Conservation (phyloP, 129 eudicot genomes). For the Flaveria trinervia region DNA sequence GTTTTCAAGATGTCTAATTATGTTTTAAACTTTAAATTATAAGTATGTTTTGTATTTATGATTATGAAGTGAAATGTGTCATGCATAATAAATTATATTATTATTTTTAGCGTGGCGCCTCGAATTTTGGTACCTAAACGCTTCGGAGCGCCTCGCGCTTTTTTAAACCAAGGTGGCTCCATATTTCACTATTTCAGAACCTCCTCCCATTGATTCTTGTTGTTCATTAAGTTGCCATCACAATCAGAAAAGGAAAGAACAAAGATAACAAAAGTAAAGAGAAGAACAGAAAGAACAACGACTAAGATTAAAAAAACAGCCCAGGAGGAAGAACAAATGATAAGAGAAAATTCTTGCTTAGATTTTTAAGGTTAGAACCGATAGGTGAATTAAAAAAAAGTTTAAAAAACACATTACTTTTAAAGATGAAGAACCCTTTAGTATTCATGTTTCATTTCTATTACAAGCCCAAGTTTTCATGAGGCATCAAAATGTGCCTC, state of each 20-base stretch:
- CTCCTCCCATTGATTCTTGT: not conserved
- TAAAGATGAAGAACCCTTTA: not conserved
- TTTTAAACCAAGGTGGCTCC: too few species aligned
- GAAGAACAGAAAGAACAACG: not conserved
- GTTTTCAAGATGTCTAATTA: too few species aligned
- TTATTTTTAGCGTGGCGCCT: too few species aligned
- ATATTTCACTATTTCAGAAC: not conserved
- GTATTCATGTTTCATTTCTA: too few species aligned
- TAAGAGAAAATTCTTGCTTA: not conserved
- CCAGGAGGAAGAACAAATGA: too few species aligned
- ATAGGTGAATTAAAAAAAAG: not conserved
- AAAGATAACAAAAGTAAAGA: not conserved
- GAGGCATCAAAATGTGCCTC: not conserved
- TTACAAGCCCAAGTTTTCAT: not conserved
- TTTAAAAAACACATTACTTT: too few species aligned
- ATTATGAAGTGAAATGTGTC: too few species aligned
- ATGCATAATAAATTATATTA: too few species aligned
- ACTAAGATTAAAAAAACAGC: not conserved
- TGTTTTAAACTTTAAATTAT: too few species aligned
- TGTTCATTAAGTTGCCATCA: not conserved
- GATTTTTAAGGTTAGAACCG: not conserved
- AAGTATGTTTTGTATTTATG: too few species aligned
- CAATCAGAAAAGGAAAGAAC: not conserved
- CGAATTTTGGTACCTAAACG: too few species aligned
- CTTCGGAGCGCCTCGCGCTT: too few species aligned